Base-by-base conservation (phyloP, 1,139 yeast genomes). In the Debaryomycetaceae sp. region DNA sequence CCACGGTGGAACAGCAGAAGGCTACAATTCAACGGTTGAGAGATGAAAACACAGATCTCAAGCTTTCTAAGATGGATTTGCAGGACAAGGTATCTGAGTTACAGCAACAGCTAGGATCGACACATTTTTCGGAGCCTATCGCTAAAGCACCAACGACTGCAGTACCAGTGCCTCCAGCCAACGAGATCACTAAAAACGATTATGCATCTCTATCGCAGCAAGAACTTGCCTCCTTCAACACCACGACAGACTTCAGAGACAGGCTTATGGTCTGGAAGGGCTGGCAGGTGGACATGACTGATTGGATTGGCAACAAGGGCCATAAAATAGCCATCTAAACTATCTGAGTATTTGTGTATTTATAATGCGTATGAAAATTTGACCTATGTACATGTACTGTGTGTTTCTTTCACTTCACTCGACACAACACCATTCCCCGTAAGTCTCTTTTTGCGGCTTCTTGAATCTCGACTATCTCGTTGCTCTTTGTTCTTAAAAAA, bases 231-330 rank as follows among this genome's bases (percentile, higher is more conserved):
- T 52, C 52, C 17, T 54, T 57, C 37, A 53, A 48, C n/a, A 45
- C 49, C 27, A 57, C 61, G 1, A 68, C 58, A 24, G 75, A 74
- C 44, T 73, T 72, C 56, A 65, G 74, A 55, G 78, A 72, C 47
- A 59, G 62, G 40, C 54, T 74, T 22, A 55, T 72, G 63, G 77
- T 81, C 50, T 90, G 96, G 96, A 81, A 82, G 54, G 83, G 82
- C 37, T 90, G 95, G 93, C 89, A 85, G 58, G 79, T 88, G 4
- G 96, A 90, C 57, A 87, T 90, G 95, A 75, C 88, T 22, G 59
- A 64, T 24, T 90, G 97, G 97, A 75, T 84, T 37, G 59, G 62
- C 14, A 52, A 59, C 5, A 27, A 45, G 33, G 53, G 63, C 3
- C 64, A 64, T 39, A 65, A 61, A 49, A 60, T 68, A 2, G 59